Base-by-base conservation (phyloP, 768 basidiomycete species). In the Dentipellis fragilis region DNA sequence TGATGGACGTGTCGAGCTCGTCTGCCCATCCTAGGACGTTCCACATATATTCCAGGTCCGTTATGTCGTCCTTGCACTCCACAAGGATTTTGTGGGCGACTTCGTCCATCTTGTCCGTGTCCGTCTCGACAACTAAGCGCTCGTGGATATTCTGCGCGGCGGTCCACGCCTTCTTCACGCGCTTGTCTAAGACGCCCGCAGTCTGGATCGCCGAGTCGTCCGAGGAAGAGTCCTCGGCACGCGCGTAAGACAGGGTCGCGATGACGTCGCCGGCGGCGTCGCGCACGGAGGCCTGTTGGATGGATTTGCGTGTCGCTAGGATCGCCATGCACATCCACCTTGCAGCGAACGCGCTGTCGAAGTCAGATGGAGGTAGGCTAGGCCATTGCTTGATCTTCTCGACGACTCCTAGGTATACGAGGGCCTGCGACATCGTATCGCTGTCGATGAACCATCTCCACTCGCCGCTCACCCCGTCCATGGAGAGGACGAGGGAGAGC, bases 311-410 rank as follows among this genome's bases (percentile, higher is more conserved):
- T 10, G 47, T 51, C n/a, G 53, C 39, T 39, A 59, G 51, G 16
- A 59, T 45, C 3, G 56, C 46, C 58, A 59, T 59, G 38, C 58
- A 59, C 37, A 45, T 59, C 58, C 58, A 54, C 21, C 56, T 52
- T n/a, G 36, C 49, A 0, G 52, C 39, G 17, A 61, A 61, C n/a
- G 53, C 49, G 21, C 37, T 21, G 14, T 61, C 54, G 42, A 40
- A 47, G 34, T 45, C 54, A 1, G 36, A 42, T 21, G 35, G 7
- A 36, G 35, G 54, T 29, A 29, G 29, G 12, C 11, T 35, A 16
- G 48, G 36, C 48, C 36, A 21, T 7, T 39, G 46, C 5, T 14
- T 36, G 29, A 50, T 36, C 22, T 34, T 22, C 54, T 58, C 54
- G 37, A 23, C 47, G 12, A 19, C 36, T 7, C 56, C 56, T 9